Conservation (phyloP, 2,329 filamentous ascomycete genomes). For the Colletotrichum sp. region DNA sequence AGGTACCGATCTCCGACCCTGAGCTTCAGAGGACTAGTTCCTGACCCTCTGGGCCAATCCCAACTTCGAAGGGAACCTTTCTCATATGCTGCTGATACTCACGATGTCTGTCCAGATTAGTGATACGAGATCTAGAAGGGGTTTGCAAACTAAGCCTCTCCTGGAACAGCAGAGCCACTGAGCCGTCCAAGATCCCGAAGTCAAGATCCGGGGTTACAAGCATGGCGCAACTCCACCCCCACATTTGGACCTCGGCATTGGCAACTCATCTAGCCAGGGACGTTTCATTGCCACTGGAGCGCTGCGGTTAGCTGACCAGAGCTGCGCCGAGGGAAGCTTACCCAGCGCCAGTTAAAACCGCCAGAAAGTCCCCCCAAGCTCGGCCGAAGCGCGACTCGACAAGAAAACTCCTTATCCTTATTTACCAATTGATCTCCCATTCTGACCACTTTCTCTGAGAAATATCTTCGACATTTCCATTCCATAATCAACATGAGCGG, state of each 20-base stretch:
- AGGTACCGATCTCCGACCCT: not conserved
- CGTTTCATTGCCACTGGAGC: slow-evolving; percentile 11
- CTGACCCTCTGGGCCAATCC: not conserved
- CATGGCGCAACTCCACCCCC: slow-evolving; percentile 15
- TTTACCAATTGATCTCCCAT: not conserved
- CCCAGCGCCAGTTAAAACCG: slow-evolving; percentile 15
- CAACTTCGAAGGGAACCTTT: not conserved
- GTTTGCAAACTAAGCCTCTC: not conserved
- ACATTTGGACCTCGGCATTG: slow-evolving; percentile 23
- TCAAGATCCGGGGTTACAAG: slow-evolving; percentile 13
- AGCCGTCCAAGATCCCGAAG: not conserved
- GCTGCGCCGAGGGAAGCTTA: slow-evolving; percentile 14
- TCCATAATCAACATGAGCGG: slow-evolving; percentile 27
- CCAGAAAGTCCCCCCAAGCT: not conserved
- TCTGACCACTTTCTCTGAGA: not conserved
- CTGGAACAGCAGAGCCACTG: not conserved
- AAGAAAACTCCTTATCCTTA: not conserved
- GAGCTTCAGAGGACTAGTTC: not conserved
- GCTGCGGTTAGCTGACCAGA: slow-evolving; percentile 11
- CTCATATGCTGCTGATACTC: not conserved
- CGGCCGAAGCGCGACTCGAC: slow-evolving; percentile 7
- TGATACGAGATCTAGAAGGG: not conserved
- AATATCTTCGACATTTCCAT: not conserved
- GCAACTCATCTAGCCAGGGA: not conserved
- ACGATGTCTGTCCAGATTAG: not conserved